phyloP scores from a whole-genome alignment of 1,139 yeast species.

The Protomyces lactucae-debilis region DNA sequence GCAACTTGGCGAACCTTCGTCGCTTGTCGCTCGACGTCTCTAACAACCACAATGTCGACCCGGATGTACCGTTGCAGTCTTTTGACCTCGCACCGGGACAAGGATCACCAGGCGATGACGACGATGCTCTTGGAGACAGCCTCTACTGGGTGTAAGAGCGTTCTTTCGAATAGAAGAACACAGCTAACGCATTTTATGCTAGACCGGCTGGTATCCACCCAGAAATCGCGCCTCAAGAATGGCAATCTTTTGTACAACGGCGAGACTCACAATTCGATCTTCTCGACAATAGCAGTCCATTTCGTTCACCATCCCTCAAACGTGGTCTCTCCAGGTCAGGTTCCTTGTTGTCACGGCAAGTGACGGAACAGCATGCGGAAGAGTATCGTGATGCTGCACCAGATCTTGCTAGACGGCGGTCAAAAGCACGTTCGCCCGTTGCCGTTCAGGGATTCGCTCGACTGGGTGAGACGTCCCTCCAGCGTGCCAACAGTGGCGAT shows the following conservation, averaged over 20 bases:
- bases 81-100: conserved; percentile 3
- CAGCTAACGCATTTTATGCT: neutral
- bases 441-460: neutral
- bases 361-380: conserved; percentile 12
- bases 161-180: neutral
- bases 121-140: conserved; percentile 4
- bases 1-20: conserved; percentile 18
- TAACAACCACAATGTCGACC: conserved; percentile 9
- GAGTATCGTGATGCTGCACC: conserved; percentile 15
- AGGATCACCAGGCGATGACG: neutral
- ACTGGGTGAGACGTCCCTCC: neutral
- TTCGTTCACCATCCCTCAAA: neutral
- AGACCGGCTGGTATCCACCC: conserved; percentile 25
- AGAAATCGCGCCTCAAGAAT: conserved; percentile 24
- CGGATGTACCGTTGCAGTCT: conserved; percentile 15
- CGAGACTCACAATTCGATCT: neutral
- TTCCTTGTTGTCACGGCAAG: conserved; percentile 18
- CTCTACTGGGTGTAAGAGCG: conserved; percentile 16
- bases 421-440: neutral
- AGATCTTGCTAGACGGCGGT: conserved; percentile 11
- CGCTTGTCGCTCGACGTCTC: conserved; percentile 16
- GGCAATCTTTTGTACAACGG: conserved; percentile 24
- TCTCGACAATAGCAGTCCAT: neutral
- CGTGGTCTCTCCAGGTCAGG: conserved; percentile 15
- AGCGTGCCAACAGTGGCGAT: neutral